Conservation (phyloP, 805 yeast species). For the Cyberlindnera lachancei region DNA sequence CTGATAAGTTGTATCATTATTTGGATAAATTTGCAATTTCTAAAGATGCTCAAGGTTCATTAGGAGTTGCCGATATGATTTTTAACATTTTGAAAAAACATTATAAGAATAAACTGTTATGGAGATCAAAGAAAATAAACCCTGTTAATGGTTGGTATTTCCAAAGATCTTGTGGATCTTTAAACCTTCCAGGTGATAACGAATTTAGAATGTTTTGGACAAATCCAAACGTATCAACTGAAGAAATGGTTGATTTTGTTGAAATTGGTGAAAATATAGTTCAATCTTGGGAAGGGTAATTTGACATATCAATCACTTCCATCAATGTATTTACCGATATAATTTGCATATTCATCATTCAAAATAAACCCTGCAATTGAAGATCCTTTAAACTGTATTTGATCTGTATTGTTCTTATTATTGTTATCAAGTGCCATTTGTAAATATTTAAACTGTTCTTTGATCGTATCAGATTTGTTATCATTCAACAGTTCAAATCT, state of each 20-base stretch:
- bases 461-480: no score
- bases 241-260: conserved; percentile 38
- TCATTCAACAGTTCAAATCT: conserved; percentile 20
- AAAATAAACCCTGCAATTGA: conserved; percentile 36
- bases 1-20: conserved; percentile 48
- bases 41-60: conserved; percentile 76
- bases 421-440: conserved; percentile 22
- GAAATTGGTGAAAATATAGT: conserved; percentile 48
- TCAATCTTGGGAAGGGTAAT: conserved; percentile 38
- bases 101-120: conserved; percentile 59
- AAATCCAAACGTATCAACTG: conserved; percentile 24
- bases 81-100: conserved; percentile 69
- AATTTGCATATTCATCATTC: conserved; percentile 36
- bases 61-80: conserved; percentile 89
- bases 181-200: conserved; percentile 35
- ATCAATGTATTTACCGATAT: conserved; percentile 39
- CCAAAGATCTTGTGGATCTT: conserved; percentile 75
- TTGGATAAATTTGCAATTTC: conserved; percentile 92
- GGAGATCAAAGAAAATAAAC: conserved; percentile 84
- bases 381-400: conserved; percentile 33
- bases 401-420: no score
- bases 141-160: conserved; percentile 98
- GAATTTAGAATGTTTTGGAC: conserved; percentile 40
- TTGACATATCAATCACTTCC: conserved; percentile 25
- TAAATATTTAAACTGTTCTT: conserved; percentile 32